Percentiles rank a stretch among this genome's conserved stretches.
phyloP scores from a whole-genome alignment of 139 green algal genomes.

The Auxenochlorella pyrenoidosa region DNA sequence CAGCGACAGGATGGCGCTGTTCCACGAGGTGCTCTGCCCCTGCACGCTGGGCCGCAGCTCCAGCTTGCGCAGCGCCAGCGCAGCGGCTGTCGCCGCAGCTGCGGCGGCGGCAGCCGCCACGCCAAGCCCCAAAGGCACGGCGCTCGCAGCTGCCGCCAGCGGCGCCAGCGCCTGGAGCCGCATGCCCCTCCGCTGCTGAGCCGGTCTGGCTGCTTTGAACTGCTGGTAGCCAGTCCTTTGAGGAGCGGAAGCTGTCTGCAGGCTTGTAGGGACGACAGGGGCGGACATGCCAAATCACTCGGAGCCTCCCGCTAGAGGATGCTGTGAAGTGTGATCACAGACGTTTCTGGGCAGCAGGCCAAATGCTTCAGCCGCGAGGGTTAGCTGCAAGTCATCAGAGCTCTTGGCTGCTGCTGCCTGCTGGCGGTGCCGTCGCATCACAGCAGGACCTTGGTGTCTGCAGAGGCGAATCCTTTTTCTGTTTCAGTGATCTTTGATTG shows the following conservation, averaged over 20 bases:
- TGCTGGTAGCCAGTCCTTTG: neutral
- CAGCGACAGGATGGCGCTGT: conserved; percentile 37
- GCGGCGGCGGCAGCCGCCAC: neutral
- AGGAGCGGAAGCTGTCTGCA: neutral
- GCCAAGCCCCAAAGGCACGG: neutral
- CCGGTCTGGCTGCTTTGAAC: neutral
- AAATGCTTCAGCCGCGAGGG: too few species aligned
- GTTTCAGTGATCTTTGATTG: too few species aligned
- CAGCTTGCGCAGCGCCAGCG: neutral
- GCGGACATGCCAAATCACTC: neutral
- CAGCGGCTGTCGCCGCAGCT: neutral
- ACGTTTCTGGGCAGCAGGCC: too few species aligned
- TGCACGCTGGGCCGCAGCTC: conserved; percentile 14
- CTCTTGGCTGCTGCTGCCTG: too few species aligned
- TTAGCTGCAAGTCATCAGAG: too few species aligned
- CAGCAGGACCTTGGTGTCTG: too few species aligned
- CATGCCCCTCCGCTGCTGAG: neutral
- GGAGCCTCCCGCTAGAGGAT: too few species aligned
- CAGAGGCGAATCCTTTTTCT: too few species aligned
- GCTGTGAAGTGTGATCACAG: too few species aligned
- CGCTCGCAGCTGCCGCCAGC: neutral
- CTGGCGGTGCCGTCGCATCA: too few species aligned
- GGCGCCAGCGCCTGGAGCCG: conserved; percentile 11
- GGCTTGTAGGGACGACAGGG: neutral
- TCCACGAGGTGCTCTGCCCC: conserved; percentile 36